Evolutionary conservation across 2,329 filamentous ascomycete species (phyloP), one percentile per base, ranked within the genome.

Genomic region (Botryotinia calthae): DNA sequence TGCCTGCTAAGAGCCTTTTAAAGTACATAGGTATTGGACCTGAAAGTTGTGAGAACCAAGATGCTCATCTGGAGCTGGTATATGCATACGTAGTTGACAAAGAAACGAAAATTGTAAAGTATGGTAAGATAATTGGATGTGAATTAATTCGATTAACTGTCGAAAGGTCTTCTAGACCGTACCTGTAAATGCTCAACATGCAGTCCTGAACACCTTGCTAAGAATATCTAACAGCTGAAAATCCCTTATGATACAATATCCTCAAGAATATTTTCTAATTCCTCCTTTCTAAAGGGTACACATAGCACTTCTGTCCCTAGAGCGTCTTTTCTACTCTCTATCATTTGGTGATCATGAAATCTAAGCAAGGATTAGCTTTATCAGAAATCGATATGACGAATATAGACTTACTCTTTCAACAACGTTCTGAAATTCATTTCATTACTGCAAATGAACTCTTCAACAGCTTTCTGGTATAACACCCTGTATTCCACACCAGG

Each of bases 341-440:
- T 92, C 90, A 99, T 98, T 80, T 98, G 94, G 84, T 99, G 96
- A 79, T 99, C 96, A 81, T 98, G 94, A 82, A 99, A 96, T 82
- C 90, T 92, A 70, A 59, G 31, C n/a, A 25, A 73, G 71, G 12
- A 59, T 72, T 54, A 72, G 63, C 40, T 40, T 71, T 18, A n/a
- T 71, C 25, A 61, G 14, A 54, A 84, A 74, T 82, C 79, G 66
- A 51, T 69, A 42, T 51, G 42, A 6, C 22, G 10, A 70, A 62
- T 67, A 63, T 34, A 28, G 51, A 83, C 89, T 75, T 82, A 96
- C 87, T 99, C 96, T 83, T 98, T 98, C 75, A 99, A 83, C 80
- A 99, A 82, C 40, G 95, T 97, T 74, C 96, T 88, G 84, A 98
- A 98, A 75, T 93, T 94, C 88, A 98, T 94, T 84, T 98, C 96